Evolutionary conservation across 2,329 filamentous ascomycete genomes (phyloP).

Genomic region (Fragosphaeria purpurea): DNA sequence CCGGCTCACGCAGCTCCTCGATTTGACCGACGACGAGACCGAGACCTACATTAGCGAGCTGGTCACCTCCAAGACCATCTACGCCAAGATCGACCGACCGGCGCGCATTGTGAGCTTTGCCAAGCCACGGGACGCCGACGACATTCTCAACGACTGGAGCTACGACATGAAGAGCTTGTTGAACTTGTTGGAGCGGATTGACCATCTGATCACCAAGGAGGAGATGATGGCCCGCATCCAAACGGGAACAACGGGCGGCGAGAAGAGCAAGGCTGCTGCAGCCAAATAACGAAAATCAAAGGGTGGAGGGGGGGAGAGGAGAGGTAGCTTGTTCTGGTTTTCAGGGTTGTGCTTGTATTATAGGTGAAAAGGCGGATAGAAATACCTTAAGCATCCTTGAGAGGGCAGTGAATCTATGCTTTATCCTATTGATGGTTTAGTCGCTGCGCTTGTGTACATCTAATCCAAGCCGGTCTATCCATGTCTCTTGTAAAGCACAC

Average conservation of each 20-base stretch:
- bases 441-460: too few species aligned
- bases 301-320: neutral
- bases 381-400: too few species aligned
- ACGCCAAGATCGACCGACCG: conserved; percentile 92
- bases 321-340: too few species aligned
- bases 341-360: too few species aligned
- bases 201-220: conserved; percentile 98
- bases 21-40: conserved; percentile 88
- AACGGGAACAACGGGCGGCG: conserved; percentile 39
- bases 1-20: conserved; percentile 80
- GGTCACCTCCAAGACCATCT: conserved; percentile 95
- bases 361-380: too few species aligned
- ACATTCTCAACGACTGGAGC: conserved; percentile 97
- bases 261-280: conserved; percentile 28
- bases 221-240: conserved; percentile 99
- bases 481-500: too few species aligned
- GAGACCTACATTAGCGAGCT: conserved; percentile 98
- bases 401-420: too few species aligned
- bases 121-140: conserved; percentile 87
- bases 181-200: conserved; percentile 73
- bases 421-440: too few species aligned
- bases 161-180: conserved; percentile 71
- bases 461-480: too few species aligned
- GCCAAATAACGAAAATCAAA: conserved; percentile 18
- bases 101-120: conserved; percentile 89